phyloP scores from a whole-genome alignment of 805 yeast genomes.

The Saturnispora halmiae region DNA sequence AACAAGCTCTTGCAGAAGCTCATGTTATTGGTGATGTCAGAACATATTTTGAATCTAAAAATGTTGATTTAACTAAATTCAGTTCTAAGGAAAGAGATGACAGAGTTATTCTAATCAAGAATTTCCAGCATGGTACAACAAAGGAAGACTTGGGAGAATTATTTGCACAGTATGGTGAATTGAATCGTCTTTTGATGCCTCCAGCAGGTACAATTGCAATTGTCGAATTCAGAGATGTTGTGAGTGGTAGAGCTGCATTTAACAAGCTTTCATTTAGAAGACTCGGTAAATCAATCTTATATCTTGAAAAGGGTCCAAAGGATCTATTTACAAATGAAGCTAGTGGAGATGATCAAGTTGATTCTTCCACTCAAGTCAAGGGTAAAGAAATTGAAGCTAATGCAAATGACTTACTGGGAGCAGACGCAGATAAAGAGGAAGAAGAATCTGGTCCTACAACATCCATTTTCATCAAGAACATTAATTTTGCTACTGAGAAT shows the following conservation, averaged over 20 bases:
- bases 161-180: slow-evolving; percentile 70
- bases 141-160: slow-evolving; percentile 72
- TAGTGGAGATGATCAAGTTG: slow-evolving; percentile 20
- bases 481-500: slow-evolving; percentile 73
- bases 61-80: slow-evolving; percentile 75
- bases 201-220: slow-evolving; percentile 95
- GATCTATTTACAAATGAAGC: slow-evolving; percentile 64
- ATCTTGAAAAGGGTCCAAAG: slow-evolving; percentile 90
- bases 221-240: slow-evolving; percentile 74
- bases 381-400: slow-evolving; percentile 37
- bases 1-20: slow-evolving; percentile 96
- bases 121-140: slow-evolving; percentile 83
- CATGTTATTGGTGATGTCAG: slow-evolving; percentile 89
- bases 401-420: slow-evolving; percentile 35
- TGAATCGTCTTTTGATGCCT: slow-evolving; percentile 81
- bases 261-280: slow-evolving; percentile 79
- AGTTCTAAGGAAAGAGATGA: slow-evolving; percentile 67
- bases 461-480: slow-evolving; percentile 84
- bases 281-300: slow-evolving; percentile 77
- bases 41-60: slow-evolving; percentile 73
- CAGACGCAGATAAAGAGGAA: slow-evolving; percentile 23
- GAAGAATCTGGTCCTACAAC: slow-evolving; percentile 63
- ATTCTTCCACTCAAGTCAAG: slow-evolving; percentile 26
- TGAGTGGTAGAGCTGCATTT: slow-evolving; percentile 85
- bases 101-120: slow-evolving; percentile 71